Evolutionary conservation across 208 protist species (phyloP).

Genomic region (Trypanosoma melophagium): DNA sequence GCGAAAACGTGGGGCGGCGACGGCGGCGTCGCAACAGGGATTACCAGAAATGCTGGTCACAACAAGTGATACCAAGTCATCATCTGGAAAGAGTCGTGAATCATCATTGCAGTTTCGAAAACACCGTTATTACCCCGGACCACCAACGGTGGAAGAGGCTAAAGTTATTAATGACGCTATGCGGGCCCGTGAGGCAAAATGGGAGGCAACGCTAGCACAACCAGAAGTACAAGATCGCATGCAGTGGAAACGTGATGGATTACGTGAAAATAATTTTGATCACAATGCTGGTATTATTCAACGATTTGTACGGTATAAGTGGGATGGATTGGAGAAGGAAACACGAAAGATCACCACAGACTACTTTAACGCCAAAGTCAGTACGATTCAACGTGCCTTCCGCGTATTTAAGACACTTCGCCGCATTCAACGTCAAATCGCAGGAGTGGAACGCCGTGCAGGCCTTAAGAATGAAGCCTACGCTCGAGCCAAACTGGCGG

Average conservation of each 20-base stretch:
- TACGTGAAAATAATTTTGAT: slow-evolving; percentile 72
- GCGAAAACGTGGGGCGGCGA: slow-evolving; percentile 27
- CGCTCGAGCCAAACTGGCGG: slow-evolving; percentile 37
- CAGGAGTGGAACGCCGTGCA: slow-evolving; percentile 23
- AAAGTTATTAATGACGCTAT: slow-evolving; percentile 58
- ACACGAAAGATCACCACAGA: slow-evolving; percentile 47
- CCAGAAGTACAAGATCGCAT: slow-evolving; percentile 55
- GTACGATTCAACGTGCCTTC: slow-evolving; percentile 72
- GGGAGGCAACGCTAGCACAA: slow-evolving; percentile 30
- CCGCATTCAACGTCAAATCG: slow-evolving; percentile 28
- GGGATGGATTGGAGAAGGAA: slow-evolving; percentile 36
- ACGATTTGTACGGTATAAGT: slow-evolving; percentile 55
- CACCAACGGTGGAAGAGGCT: slow-evolving; percentile 49
- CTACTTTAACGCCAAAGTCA: slow-evolving; percentile 68
- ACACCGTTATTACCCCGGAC: slow-evolving; percentile 27
- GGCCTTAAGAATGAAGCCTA: slow-evolving; percentile 32
- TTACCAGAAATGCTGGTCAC: not conserved
- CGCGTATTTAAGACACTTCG: slow-evolving; percentile 60
- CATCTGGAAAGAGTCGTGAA: not conserved
- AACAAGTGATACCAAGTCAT: not conserved
- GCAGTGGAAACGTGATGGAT: slow-evolving; percentile 71
- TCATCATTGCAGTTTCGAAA: slow-evolving; percentile 58
- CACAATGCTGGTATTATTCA: slow-evolving; percentile 85
- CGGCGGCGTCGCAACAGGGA: not conserved
- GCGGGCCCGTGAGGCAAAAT: slow-evolving; percentile 31